Evolutionary conservation across 1,139 yeast genomes (phyloP).

Genomic region (Debaryomycetaceae sp.): DNA sequence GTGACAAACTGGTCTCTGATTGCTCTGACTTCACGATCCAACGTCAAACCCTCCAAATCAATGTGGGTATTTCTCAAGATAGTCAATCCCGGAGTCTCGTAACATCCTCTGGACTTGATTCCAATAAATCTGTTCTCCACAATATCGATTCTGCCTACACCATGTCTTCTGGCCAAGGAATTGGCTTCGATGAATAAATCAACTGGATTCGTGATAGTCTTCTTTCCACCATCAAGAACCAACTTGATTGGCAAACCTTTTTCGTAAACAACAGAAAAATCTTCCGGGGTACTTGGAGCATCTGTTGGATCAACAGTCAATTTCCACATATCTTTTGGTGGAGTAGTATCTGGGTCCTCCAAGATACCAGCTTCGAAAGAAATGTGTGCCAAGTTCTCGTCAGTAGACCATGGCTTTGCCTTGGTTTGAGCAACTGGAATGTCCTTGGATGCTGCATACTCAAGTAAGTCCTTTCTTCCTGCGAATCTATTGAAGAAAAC

Average conservation of each 20-base stretch:
- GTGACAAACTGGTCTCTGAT: slow-evolving; percentile 96
- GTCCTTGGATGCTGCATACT: slow-evolving; percentile 84
- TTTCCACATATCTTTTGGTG: slow-evolving; percentile 99
- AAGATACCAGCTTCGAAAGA: slow-evolving; percentile 98
- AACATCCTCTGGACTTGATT: slow-evolving; percentile 98
- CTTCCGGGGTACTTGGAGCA: slow-evolving; percentile 93
- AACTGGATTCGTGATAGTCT: slow-evolving; percentile 73
- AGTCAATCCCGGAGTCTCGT: slow-evolving; percentile 98
- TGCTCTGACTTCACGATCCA: slow-evolving; percentile 97
- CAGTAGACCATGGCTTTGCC: slow-evolving; percentile 99
- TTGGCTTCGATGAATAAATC: slow-evolving; percentile 91
- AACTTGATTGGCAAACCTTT: slow-evolving; percentile 88
- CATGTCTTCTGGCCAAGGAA: slow-evolving; percentile 95
- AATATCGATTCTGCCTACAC: slow-evolving; percentile 98
- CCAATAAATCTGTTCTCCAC: slow-evolving; percentile 99
- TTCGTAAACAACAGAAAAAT: slow-evolving; percentile 74
- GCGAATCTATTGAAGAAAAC: slow-evolving; percentile 92
- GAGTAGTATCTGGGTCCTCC: slow-evolving; percentile 97
- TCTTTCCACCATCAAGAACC: slow-evolving; percentile 59
- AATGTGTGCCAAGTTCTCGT: slow-evolving; percentile 97
- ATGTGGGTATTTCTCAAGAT: slow-evolving; percentile 89
- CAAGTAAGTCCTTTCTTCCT: slow-evolving; percentile 93
- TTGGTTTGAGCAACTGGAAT: slow-evolving; percentile 96
- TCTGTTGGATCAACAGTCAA: slow-evolving; percentile 92
- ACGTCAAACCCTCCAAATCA: slow-evolving; percentile 93